A percentile compares a stretch with the other conserved stretches of the same genome.
Evolutionary conservation across 306 rosid species (phyloP).

Genomic region (Prunus mongolica): DNA sequence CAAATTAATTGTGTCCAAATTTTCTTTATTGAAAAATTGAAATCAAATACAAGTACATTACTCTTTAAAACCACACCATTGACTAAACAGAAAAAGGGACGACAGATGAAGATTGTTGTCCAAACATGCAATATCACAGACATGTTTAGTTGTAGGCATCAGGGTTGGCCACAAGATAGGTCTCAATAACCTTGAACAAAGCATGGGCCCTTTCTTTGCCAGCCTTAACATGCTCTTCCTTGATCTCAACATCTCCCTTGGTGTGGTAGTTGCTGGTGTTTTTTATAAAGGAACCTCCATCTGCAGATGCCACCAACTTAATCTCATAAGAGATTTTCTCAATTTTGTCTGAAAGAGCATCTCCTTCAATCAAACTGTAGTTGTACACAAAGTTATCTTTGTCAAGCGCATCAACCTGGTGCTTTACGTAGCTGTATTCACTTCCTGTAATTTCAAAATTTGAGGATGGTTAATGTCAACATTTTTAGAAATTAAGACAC

Average conservation of each 20-base stretch:
- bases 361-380: slow-evolving; percentile 11
- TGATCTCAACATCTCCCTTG: neutral
- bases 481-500: too few relatives aligned
- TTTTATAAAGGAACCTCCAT: slow-evolving; percentile 38
- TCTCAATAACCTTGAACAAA: slow-evolving; percentile 1
- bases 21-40: too few relatives aligned
- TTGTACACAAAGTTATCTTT: slow-evolving; percentile 26
- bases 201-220: slow-evolving; percentile 23
- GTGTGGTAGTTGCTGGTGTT: slow-evolving; percentile 16
- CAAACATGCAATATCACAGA: too few relatives aligned
- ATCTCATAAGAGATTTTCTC: slow-evolving; percentile 38
- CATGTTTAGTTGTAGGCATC: slow-evolving; percentile 26
- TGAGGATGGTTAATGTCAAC: too few relatives aligned
- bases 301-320: slow-evolving; percentile 26
- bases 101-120: too few relatives aligned
- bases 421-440: slow-evolving; percentile 11
- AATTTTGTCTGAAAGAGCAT: slow-evolving; percentile 25
- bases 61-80: too few relatives aligned
- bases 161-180: slow-evolving; percentile 30
- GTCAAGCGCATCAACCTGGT: slow-evolving; percentile 38
- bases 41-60: too few relatives aligned
- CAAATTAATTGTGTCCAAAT: too few relatives aligned
- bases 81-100: too few relatives aligned
- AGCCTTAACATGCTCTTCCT: slow-evolving; percentile 20
- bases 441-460: slow-evolving; percentile 16